Evolutionary conservation across 2,329 filamentous ascomycete genomes (phyloP).

Genomic region (Colletotrichum trifolii): DNA sequence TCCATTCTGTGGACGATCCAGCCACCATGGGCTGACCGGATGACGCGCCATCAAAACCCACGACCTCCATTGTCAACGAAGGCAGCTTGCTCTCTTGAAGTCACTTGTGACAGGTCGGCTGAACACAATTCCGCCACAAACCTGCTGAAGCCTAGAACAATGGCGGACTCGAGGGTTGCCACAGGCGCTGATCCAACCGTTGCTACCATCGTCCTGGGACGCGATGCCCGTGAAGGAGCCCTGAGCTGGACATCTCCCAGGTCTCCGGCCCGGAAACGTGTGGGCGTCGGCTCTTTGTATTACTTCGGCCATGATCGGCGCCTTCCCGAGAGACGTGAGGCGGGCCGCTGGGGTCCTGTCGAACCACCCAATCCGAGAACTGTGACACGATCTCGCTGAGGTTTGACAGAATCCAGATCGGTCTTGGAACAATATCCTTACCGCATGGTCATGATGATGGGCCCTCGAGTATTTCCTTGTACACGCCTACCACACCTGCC

Average conservation of each 20-base stretch:
- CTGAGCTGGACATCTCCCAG: slow-evolving; percentile 1
- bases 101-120: slow-evolving; percentile 1
- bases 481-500: background rate
- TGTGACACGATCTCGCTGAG: slow-evolving; percentile 28
- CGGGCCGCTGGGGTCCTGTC: slow-evolving; percentile 16
- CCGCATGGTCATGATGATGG: slow-evolving; percentile 8
- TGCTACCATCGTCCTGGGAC: background rate
- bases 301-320: slow-evolving; percentile 18
- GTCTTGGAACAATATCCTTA: background rate
- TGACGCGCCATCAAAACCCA: background rate
- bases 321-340: slow-evolving; percentile 12
- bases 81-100: background rate
- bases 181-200: slow-evolving; percentile 7
- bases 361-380: slow-evolving; percentile 1
- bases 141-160: background rate
- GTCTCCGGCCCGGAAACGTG: background rate
- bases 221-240: background rate
- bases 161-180: background rate
- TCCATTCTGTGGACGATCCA: background rate
- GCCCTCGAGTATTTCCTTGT: background rate
- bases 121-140: background rate
- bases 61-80: too few relatives aligned
- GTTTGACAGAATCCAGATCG: slow-evolving; percentile 34
- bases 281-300: background rate
- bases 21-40: slow-evolving; percentile 7